These are phyloP conservation scores for Botrytis galanthina DNA, from an alignment of 2,329 filamentous ascomycete genomes.

Conservation along the genomic window DNA sequence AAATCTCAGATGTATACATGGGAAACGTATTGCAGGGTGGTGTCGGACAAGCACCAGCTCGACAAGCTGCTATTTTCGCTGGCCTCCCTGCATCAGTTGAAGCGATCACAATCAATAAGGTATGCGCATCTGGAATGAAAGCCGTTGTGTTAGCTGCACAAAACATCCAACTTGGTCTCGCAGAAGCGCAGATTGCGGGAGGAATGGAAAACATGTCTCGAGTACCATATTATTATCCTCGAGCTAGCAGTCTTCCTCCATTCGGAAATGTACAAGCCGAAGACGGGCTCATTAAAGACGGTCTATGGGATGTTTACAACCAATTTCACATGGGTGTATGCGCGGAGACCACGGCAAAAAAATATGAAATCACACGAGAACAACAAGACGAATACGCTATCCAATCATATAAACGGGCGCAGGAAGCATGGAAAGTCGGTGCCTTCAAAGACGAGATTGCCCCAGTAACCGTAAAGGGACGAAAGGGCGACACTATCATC, in stretches of 20 bases:
- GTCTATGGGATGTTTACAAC: constrained; percentile 93
- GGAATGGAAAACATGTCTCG: constrained; percentile 98
- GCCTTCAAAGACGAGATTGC: constrained; percentile 88
- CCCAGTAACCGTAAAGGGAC: constrained; percentile 78
- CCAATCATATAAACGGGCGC: constrained; percentile 81
- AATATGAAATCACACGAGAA: constrained; percentile 74
- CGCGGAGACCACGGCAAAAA: constrained; percentile 91
- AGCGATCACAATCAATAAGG: constrained; percentile 94
- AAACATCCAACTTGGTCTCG: constrained; percentile 87
- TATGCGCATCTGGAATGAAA: constrained; percentile 93
- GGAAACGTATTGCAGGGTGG: constrained; percentile 86
- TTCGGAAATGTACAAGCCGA: constrained; percentile 87
- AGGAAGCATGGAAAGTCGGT: constrained; percentile 80
- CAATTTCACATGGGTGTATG: constrained; percentile 98
- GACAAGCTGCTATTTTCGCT: constrained; percentile 86
- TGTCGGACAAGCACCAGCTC: constrained; percentile 85
- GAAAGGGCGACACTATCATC: constrained; percentile 78
- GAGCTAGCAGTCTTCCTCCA: constrained; percentile 75
- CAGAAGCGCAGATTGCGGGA: constrained; percentile 85
- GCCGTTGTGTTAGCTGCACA: constrained; percentile 87
- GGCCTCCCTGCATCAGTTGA: constrained; percentile 80
- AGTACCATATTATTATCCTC: constrained; percentile 85
- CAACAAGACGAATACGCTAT: constrained; percentile 92
- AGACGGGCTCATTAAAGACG: constrained; percentile 92
- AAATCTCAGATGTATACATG: constrained; percentile 94